A percentile compares a stretch with the other conserved stretches of the same genome.
These are phyloP conservation scores for Diplodia sapinea DNA, from an alignment of 2,329 filamentous ascomycete genomes.

Conservation along the genomic window DNA sequence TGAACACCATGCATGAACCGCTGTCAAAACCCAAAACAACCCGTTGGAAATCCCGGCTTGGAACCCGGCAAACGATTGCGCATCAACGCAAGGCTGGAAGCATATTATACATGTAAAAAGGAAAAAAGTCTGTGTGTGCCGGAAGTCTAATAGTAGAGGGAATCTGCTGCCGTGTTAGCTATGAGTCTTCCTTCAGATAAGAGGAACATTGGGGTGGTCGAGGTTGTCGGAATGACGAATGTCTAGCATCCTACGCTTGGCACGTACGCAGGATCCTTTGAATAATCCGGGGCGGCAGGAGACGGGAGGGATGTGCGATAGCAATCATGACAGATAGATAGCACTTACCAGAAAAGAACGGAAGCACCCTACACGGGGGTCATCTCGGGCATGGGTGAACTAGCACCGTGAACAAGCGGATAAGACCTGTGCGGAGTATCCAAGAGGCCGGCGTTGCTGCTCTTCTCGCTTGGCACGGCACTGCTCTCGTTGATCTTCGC, in stretches of 20 bases:
- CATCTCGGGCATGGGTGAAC: conserved; percentile 28
- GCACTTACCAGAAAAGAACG: conserved; percentile 15
- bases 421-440: conserved; percentile 40
- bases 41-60: not conserved
- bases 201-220: not conserved
- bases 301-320: not conserved
- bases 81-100: conserved; percentile 14
- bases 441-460: conserved; percentile 57
- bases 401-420: conserved; percentile 17
- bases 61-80: not conserved
- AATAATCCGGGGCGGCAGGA: not conserved
- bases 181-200: no score
- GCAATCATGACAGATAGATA: not conserved
- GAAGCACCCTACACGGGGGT: conserved; percentile 21
- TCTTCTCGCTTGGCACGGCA: conserved; percentile 65
- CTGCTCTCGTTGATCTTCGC: conserved; percentile 65
- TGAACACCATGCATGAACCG: conserved; percentile 30
- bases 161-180: conserved; percentile 7
- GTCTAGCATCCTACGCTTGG: not conserved
- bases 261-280: not conserved
- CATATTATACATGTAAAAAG: conserved; percentile 29
- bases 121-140: not conserved
- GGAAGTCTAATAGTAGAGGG: not conserved
- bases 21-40: conserved; percentile 15
- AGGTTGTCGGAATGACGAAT: not conserved